Conservation (phyloP, 257 asterid species). For the Ilex aquifolium region DNA sequence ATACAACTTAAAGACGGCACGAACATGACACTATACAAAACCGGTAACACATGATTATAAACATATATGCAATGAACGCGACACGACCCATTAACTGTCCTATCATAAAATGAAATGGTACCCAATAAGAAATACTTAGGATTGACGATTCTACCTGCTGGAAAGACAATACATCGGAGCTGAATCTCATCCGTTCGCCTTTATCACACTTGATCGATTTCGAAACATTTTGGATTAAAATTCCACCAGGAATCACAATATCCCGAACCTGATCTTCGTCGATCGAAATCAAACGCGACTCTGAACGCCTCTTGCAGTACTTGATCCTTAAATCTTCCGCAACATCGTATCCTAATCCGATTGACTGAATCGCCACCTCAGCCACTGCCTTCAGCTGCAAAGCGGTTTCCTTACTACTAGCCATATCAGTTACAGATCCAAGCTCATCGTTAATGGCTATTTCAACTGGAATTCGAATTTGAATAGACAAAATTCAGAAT, state of each 20-base stretch:
- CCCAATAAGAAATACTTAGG: no score
- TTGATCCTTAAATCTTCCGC: conserved; percentile 30
- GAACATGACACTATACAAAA: no score
- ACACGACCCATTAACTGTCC: no score
- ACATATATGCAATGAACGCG: no score
- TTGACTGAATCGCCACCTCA: conserved; percentile 55
- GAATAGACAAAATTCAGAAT: no score
- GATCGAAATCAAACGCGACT: conserved; percentile 43
- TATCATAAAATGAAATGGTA: no score
- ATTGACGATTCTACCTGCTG: conserved; percentile 46
- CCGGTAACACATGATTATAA: no score
- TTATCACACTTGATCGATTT: conserved; percentile 64
- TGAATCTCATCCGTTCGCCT: conserved; percentile 76
- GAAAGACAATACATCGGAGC: conserved; percentile 61
- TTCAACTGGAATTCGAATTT: no score
- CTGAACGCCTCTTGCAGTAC: conserved; percentile 20
- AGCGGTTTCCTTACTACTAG: no score
- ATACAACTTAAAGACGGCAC: no score
- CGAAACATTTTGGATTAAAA: conserved; percentile 63
- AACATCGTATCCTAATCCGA: conserved; percentile 66
- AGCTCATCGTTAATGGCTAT: no score
- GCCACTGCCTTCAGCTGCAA: conserved; percentile 52
- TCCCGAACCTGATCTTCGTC: conserved; percentile 65
- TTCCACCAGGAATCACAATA: conserved; percentile 66
- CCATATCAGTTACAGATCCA: no score